These are phyloP conservation scores for Coriaria nepalensis DNA, from an alignment of 306 rosid species.

Conservation along the genomic window DNA sequence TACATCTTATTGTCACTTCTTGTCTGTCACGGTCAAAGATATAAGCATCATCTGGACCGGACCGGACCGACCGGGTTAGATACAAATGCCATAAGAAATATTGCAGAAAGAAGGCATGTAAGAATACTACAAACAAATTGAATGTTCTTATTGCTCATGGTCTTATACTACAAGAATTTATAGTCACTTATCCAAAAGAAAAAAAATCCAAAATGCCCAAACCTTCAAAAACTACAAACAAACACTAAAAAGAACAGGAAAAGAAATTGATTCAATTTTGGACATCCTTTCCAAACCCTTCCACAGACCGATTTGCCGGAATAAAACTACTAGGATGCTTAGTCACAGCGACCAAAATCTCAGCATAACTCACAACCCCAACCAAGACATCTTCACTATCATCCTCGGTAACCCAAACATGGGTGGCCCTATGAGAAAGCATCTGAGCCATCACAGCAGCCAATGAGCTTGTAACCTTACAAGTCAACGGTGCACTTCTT, in stretches of 20 bases:
- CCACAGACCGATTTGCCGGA: conserved; percentile 35
- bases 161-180: too few relatives aligned
- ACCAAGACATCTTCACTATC: conserved; percentile 63
- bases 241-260: not conserved
- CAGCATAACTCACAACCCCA: conserved; percentile 80
- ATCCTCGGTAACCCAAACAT: conserved; percentile 81
- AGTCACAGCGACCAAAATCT: conserved; percentile 75
- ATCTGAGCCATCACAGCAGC: conserved; percentile 99
- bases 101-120: too few relatives aligned
- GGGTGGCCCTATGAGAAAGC: conserved; percentile 92
- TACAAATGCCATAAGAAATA: too few relatives aligned
- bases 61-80: too few relatives aligned
- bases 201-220: too few relatives aligned
- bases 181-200: too few relatives aligned
- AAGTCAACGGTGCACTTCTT: conserved; percentile 81
- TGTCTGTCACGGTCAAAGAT: too few relatives aligned
- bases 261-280: conserved; percentile 22
- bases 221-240: not conserved
- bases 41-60: too few relatives aligned
- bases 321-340: conserved; percentile 34
- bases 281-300: conserved; percentile 36
- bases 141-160: too few relatives aligned
- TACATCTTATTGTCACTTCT: too few relatives aligned
- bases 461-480: conserved; percentile 78
- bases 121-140: too few relatives aligned